phyloP scores from a whole-genome alignment of 768 basidiomycete genomes.

The Termitomyces sp. region DNA sequence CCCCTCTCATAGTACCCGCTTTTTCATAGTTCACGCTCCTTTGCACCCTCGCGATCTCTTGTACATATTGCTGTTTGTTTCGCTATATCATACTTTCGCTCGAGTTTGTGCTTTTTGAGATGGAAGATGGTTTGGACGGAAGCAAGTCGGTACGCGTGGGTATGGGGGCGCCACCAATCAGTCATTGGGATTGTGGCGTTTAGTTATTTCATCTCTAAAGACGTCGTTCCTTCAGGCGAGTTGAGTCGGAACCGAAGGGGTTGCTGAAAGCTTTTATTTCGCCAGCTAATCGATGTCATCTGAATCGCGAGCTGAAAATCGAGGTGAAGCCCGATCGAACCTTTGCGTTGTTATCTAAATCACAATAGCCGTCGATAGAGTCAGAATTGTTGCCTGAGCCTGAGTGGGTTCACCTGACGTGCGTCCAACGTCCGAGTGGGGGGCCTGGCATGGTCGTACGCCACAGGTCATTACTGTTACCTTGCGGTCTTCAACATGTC shows the following conservation, averaged over 20 bases:
- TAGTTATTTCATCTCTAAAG: too few species aligned
- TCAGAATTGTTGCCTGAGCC: not conserved
- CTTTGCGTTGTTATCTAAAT: not conserved
- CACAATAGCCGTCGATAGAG: not conserved
- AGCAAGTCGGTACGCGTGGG: not conserved
- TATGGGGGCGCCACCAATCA: not conserved
- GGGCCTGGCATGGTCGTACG: too few species aligned
- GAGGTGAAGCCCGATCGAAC: not conserved
- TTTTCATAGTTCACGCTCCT: not conserved
- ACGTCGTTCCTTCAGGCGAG: not conserved
- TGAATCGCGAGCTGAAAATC: too few species aligned
- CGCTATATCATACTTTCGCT: not conserved
- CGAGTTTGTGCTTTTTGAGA: not conserved
- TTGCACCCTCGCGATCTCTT: not conserved
- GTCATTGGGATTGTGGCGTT: not conserved
- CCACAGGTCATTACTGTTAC: not conserved
- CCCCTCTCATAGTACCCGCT: not conserved
- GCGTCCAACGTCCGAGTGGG: not conserved
- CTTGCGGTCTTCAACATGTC: not conserved
- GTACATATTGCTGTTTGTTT: not conserved
- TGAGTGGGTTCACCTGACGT: not conserved
- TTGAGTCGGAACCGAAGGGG: not conserved
- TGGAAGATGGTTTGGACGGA: not conserved
- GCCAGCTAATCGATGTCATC: not conserved
- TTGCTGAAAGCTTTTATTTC: not conserved